Base-by-base conservation (phyloP, 306 rosid species). In the Prunus salicina region DNA sequence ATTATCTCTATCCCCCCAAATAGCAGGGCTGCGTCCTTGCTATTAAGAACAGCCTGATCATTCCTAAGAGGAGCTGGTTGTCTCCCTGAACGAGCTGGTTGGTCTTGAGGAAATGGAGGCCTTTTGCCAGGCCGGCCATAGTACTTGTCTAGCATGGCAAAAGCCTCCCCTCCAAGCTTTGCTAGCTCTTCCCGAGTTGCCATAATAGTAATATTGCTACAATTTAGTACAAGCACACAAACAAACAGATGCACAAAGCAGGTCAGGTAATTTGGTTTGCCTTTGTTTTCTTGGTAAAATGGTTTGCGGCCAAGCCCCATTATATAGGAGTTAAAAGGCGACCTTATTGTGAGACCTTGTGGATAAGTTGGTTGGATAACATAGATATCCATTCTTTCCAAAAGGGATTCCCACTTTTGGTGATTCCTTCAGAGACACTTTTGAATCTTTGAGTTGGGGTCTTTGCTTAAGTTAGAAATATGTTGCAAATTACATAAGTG, bases 61-160 rank as follows among this genome's bases (percentile, higher is more conserved):
- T 15, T 12, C 19, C 15, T 13, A 51, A 28, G 56, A 9, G 13
- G 32, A 25, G 6, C 1, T 32, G 43, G 53, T 2, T 13, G 38
- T 27, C 24, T 12, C 12, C 53, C 65, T 9, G 6, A 24, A 8
- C 24, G 7, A 64, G 46, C 13, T 64, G 34, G 64, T n/a, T 79
- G 74, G 10, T 16, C 27, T 5, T 3, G 58, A 63, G 25, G 8
- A 53, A 7, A 14, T 12, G 66, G 58, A 28, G 41, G 56, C 28
- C 64, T 69, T 0, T 14, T 49, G 10, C 28, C 20, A 0, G 69
- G 71, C 12, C 57, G 73, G 51, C 73, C 88, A 19, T 53, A 76
- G 41, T 34, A 52, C 65, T 72, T 68, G 34, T 85, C 82, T 24
- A 85, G 69, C 60, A 79, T 72, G 56, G 75, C 88, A 77, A 82